Evolutionary conservation across 208 protist species (phyloP).

Genomic region (Lotmaria passim): DNA sequence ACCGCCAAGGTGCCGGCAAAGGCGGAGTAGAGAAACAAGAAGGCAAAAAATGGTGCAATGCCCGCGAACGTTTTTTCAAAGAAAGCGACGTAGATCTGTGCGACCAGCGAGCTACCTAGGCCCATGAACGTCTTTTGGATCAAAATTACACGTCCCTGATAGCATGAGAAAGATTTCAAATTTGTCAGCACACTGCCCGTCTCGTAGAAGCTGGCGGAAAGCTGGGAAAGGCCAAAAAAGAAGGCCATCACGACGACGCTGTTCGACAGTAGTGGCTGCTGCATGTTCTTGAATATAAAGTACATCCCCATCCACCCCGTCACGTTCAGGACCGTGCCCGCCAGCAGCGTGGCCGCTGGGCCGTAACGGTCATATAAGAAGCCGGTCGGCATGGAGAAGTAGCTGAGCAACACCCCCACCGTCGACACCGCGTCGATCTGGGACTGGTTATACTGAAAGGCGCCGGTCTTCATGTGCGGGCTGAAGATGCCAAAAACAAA

Average conservation of each 20-base stretch:
- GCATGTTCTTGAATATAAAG: constrained; percentile 63
- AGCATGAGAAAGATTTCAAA: constrained; percentile 74
- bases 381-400: constrained; percentile 83
- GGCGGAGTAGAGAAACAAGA: constrained; percentile 61
- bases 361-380: constrained; percentile 77
- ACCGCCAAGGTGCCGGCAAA: constrained; percentile 60
- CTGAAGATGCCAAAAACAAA: constrained; percentile 85
- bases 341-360: constrained; percentile 52
- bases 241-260: constrained; percentile 59
- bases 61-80: constrained; percentile 47
- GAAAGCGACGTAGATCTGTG: constrained; percentile 77
- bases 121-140: constrained; percentile 92
- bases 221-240: constrained; percentile 77
- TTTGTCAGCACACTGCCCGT: constrained; percentile 80
- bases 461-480: constrained; percentile 59
- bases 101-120: constrained; percentile 76
- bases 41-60: constrained; percentile 73
- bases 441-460: constrained; percentile 64
- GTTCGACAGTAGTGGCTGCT: constrained; percentile 43
- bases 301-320: constrained; percentile 75
- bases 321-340: constrained; percentile 67
- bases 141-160: constrained; percentile 76
- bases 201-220: constrained; percentile 87
- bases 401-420: constrained; percentile 77
- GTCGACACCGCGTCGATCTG: constrained; percentile 73